Percentiles rank a stretch among this genome's conserved stretches.
phyloP scores from a whole-genome alignment of 202 grass and related monocot species.

The Musa balbisiana region DNA sequence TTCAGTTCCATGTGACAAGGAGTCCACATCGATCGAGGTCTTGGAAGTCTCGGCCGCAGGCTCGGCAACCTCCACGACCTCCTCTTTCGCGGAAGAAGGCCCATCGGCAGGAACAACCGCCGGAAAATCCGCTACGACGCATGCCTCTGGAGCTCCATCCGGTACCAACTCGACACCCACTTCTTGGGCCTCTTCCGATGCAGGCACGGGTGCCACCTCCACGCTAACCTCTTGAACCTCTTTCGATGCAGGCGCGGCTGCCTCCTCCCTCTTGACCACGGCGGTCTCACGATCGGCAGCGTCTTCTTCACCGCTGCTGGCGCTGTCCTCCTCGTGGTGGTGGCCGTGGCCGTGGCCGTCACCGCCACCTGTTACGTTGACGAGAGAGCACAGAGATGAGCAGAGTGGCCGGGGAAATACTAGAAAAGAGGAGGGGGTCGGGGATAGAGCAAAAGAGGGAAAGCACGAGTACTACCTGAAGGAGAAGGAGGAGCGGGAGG shows the following conservation, averaged over 20 bases:
- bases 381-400: background rate
- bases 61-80: no score
- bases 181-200: background rate
- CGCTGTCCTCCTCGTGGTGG: background rate
- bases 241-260: background rate
- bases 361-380: background rate
- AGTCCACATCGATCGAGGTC: no score
- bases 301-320: background rate
- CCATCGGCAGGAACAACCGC: background rate
- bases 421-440: background rate
- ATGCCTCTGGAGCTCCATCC: background rate
- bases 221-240: no score
- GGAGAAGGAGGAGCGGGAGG: background rate
- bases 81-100: background rate
- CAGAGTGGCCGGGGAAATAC: no score
- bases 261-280: background rate
- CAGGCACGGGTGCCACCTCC: background rate
- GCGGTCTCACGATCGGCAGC: background rate
- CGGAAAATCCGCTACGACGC: background rate
- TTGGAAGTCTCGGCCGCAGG: no score
- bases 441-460: background rate
- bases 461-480: background rate
- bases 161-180: background rate
- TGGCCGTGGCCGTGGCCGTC: background rate
- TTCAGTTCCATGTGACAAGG: background rate